Evolutionary conservation across 1,284 basidiomycete species (phyloP), one percentile per base, ranked within the genome.

Genomic region (Sporisorium sorghi): DNA sequence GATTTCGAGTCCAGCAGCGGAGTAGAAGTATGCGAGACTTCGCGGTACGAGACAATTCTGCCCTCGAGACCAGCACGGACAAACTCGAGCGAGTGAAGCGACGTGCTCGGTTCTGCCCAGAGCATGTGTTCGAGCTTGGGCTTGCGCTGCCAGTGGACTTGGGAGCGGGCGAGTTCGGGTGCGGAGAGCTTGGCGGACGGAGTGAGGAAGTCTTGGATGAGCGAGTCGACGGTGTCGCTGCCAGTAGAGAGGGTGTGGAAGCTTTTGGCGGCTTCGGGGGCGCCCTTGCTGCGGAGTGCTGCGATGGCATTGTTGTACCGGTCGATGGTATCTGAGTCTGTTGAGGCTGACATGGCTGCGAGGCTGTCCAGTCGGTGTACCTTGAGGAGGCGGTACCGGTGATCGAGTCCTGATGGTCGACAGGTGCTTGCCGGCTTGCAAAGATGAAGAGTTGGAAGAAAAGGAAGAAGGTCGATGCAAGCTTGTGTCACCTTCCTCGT

Each of bases 41-140:
- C 76, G 30, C 65, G 71, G 43, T 77, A 76, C 12, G 81, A 82
- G 17, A 82, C 66, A 21, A 84, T 78, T 6, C 66, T 50, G n/a
- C 81, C 80, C 21, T 78, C 71, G 3, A 84, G 66, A 17, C 82
- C 83, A n/a, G 78, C 75, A 21, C 82, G 77, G n/a, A 83, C 61
- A 49, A 83, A 83, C 8, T 76, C 70, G 40, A 83, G 67, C 30
- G 78, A 67, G 21, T 78, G 76, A 0, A 76, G 58, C 12, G 74
- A 72, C 0, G 69, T 74, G 49, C 65, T 62, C 6, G 78, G 76
- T 15, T 78, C 78, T 17, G 77, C 61, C 56, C 72, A 68, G 1
- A 80, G 74, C 74, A 77, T 77, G 49, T 69, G 49, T 47, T 78
- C 70, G 32, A 67, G 73, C 53, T 70, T 62, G 42, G 69, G 69